Percentiles rank a stretch among this genome's conserved stretches.
Evolutionary conservation across 2,329 filamentous ascomycete genomes (phyloP).

Genomic region (Cadophora sp.): DNA sequence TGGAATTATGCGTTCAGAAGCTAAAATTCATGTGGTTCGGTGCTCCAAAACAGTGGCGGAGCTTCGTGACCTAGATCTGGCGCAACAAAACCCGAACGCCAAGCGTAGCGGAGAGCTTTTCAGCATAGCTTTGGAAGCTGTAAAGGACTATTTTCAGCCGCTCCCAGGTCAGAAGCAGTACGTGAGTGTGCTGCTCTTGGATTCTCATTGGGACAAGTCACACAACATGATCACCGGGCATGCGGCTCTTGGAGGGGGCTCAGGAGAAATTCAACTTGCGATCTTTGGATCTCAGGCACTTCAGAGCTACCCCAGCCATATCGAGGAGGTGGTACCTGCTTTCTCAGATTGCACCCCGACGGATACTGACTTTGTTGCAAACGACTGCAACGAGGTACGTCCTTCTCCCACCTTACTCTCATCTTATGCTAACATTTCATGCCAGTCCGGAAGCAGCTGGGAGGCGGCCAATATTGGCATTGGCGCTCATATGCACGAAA

Average conservation of each 20-base stretch:
- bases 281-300: slow-evolving; percentile 93
- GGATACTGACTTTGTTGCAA: slow-evolving; percentile 79
- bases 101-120: slow-evolving; percentile 77
- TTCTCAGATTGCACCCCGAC: slow-evolving; percentile 92
- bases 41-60: slow-evolving; percentile 85
- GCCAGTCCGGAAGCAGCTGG: slow-evolving; percentile 76
- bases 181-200: slow-evolving; percentile 85
- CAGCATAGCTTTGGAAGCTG: slow-evolving; percentile 76
- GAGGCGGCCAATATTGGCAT: slow-evolving; percentile 95
- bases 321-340: slow-evolving; percentile 89
- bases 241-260: slow-evolving; percentile 80
- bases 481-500: slow-evolving; percentile 90
- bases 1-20: slow-evolving; percentile 85
- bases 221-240: slow-evolving; percentile 78
- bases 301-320: slow-evolving; percentile 85
- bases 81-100: slow-evolving; percentile 77
- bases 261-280: slow-evolving; percentile 78
- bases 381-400: slow-evolving; percentile 78
- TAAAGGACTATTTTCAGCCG: slow-evolving; percentile 78
- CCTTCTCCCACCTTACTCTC: background rate
- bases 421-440: slow-evolving; percentile 11
- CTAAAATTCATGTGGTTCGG: slow-evolving; percentile 86
- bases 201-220: slow-evolving; percentile 83
- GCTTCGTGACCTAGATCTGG: slow-evolving; percentile 76
- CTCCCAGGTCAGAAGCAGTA: slow-evolving; percentile 82